Base-by-base conservation (phyloP, 176 grass and related monocot species). In the Musa itinerans region DNA sequence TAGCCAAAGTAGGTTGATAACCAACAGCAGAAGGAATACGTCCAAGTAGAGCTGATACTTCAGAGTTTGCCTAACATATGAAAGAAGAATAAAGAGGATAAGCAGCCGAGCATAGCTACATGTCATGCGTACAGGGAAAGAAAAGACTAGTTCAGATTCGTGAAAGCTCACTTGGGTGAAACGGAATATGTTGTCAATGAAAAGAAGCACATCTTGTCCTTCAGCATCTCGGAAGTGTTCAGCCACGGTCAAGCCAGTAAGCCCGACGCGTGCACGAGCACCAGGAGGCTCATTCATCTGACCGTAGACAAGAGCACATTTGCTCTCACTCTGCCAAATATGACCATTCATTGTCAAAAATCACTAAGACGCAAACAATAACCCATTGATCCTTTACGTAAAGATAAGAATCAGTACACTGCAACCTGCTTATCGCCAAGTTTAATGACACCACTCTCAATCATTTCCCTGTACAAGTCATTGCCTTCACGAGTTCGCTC, bases 251-350 rank as follows among this genome's bases (percentile, higher is more conserved):
- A 83, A 54, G 12, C 74, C 81, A 43, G 81, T 77, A 34, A 83
- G 67, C 9, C 81, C 81, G 72, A 83, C 81, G 72, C 74, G 74
- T 53, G 81, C 81, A 77, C 81, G 74, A 54, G 74, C 81, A 77
- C 81, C 81, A 53, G 81, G 81, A 48, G 77, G 81, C 15, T 83
- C 81, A 65, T 83, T 83, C 81, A 77, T 83, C 77, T 83, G 81
- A 20, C 81, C 81, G 9, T 83, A 83, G 56, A 83, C 81, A 62
- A 83, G 65, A 23, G 81, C 74, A 72, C 81, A 83, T 55, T 77
- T 83, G 73, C 81, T 83, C 65, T 83, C 81, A 16, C 23, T 34
- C 81, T 79, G 27, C 50, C 65, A 78, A 24, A 59, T 20, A 16
- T 29, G 22, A 34, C 3, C 5, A 78, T 78, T 65, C 15, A 68